phyloP scores from a whole-genome alignment of 1,284 basidiomycete genomes.

The Sporisorium exsertum region DNA sequence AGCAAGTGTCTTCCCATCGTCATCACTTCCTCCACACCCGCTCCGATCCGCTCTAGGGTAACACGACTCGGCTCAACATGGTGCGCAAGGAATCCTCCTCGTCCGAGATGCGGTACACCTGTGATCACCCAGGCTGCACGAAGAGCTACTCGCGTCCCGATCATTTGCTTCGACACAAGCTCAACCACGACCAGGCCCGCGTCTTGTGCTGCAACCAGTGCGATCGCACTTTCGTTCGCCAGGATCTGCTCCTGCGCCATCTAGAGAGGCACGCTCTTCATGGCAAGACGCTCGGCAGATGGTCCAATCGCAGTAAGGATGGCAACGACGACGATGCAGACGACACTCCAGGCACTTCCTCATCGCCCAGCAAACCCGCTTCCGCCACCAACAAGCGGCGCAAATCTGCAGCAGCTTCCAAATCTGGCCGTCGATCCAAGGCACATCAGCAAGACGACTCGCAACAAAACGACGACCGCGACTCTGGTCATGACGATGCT shows the following conservation, averaged over 20 bases:
- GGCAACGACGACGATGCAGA: slow-evolving; percentile 34
- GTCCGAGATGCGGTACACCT: slow-evolving; percentile 52
- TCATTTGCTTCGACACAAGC: slow-evolving; percentile 58
- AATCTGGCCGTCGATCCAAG: slow-evolving; percentile 6
- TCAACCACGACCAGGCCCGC: slow-evolving; percentile 56
- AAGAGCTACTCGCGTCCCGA: slow-evolving; percentile 58
- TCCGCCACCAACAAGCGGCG: slow-evolving; percentile 17
- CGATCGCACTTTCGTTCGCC: slow-evolving; percentile 59
- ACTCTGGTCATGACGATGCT: slow-evolving; percentile 3
- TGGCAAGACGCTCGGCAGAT: slow-evolving; percentile 56
- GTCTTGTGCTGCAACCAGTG: slow-evolving; percentile 56
- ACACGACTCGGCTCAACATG: slow-evolving; percentile 7
- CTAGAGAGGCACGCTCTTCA: slow-evolving; percentile 54
- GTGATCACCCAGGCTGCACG: slow-evolving; percentile 52
- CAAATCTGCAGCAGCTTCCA: slow-evolving; percentile 14
- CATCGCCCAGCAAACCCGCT: slow-evolving; percentile 12
- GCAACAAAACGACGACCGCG: slow-evolving; percentile 15
- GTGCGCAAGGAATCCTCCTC: slow-evolving; percentile 39
- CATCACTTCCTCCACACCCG: no score
- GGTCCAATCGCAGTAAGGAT: slow-evolving; percentile 51
- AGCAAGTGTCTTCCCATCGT: not conserved
- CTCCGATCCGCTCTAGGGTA: no score
- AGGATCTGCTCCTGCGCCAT: slow-evolving; percentile 57
- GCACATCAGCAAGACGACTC: not conserved
- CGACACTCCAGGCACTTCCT: slow-evolving; percentile 14